A percentile compares a stretch with the other conserved stretches of the same genome.
Evolutionary conservation across 345 rosid genomes (phyloP).

Genomic region (Dovyalis caffra): DNA sequence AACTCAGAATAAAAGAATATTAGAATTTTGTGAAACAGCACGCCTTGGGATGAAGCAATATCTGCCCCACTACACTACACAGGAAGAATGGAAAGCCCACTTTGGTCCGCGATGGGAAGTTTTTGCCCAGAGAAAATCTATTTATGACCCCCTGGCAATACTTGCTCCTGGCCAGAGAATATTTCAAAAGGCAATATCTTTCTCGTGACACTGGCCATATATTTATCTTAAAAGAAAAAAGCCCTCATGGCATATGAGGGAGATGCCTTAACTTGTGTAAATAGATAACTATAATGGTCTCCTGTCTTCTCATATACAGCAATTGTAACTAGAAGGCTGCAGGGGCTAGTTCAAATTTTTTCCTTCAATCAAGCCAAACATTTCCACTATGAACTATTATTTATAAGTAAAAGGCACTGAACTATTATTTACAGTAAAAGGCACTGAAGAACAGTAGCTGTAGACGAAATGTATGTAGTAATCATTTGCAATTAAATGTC

Average conservation of each 20-base stretch:
- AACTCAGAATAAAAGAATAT: conserved; percentile 59
- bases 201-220: conserved; percentile 38
- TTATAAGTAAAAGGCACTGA: conserved; percentile 24
- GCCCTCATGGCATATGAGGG: conserved; percentile 17
- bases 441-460: conserved; percentile 23
- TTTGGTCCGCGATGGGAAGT: conserved; percentile 74
- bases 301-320: conserved; percentile 25
- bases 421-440: conserved; percentile 20
- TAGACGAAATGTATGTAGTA: conserved; percentile 16
- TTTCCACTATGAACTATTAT: conserved; percentile 16
- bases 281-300: conserved; percentile 17
- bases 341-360: conserved; percentile 19
- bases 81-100: conserved; percentile 78
- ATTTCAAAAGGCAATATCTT: conserved; percentile 56
- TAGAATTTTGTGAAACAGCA: conserved; percentile 60
- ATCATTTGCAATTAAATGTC: conserved; percentile 7
- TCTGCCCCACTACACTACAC: conserved; percentile 75
- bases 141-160: conserved; percentile 79
- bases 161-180: conserved; percentile 94
- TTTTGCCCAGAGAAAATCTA: conserved; percentile 64
- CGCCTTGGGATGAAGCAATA: conserved; percentile 77
- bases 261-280: conserved; percentile 30
- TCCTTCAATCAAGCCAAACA: conserved; percentile 15
- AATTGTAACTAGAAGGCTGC: conserved; percentile 23
- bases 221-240: conserved; percentile 4